phyloP scores from a whole-genome alignment of 352 stramenopile genomes.

The Hyaloperonospora arabidopsidis region DNA sequence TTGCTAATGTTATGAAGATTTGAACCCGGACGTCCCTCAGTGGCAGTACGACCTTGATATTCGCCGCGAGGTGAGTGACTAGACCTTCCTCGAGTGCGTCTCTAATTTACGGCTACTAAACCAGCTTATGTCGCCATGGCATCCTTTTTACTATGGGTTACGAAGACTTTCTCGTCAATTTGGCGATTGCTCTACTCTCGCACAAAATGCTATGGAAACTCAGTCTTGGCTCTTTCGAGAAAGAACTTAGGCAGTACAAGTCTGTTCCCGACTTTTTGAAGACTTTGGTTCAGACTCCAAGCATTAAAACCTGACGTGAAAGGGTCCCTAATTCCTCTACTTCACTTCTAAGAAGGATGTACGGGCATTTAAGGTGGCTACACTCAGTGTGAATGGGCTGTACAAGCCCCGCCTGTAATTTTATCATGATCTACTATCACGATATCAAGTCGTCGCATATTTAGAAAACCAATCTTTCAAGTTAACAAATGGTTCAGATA shows the following conservation, averaged over 20 bases:
- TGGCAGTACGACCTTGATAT: conserved; percentile 1
- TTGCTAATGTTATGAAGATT: not conserved
- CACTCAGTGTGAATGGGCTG: not conserved
- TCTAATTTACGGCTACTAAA: too few relatives aligned
- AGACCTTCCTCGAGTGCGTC: not conserved
- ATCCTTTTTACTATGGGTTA: not conserved
- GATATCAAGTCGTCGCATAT: not conserved
- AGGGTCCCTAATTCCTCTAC: not conserved
- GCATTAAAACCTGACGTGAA: not conserved
- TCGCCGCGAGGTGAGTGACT: not conserved
- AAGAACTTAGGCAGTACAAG: not conserved
- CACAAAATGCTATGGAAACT: not conserved
- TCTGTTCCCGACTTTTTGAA: not conserved
- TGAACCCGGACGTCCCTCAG: not conserved
- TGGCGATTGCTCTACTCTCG: not conserved
- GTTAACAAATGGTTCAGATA: not conserved
- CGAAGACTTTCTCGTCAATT: not conserved
- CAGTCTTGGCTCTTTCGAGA: not conserved
- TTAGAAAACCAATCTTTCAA: conserved; percentile 1
- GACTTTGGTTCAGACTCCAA: not conserved
- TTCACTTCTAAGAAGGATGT: not conserved
- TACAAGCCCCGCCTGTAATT: not conserved
- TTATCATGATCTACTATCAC: not conserved
- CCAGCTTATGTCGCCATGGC: too few relatives aligned
- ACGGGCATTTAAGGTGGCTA: not conserved